Evolutionary conservation across 768 basidiomycete genomes (phyloP).

Genomic region (Pluteus cervinus): DNA sequence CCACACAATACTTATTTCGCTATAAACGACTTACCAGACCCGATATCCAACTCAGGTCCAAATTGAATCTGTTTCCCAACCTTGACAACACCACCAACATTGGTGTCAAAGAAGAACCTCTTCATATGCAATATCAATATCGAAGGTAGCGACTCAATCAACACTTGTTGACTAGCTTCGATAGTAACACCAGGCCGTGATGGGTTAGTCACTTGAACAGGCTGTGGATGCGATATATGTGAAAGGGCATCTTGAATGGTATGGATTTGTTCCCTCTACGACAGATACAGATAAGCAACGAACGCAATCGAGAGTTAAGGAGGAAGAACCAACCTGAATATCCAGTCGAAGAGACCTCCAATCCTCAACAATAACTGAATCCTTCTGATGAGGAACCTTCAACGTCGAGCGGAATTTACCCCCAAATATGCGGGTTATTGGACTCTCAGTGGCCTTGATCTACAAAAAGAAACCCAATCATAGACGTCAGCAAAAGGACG

Average conservation of each 20-base stretch:
- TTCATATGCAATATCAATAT: constrained; percentile 88
- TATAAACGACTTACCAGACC: constrained; percentile 41
- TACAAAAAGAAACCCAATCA: constrained; percentile 17
- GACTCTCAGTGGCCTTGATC: constrained; percentile 78
- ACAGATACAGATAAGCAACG: background rate
- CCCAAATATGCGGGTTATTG: constrained; percentile 89
- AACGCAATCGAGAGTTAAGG: constrained; percentile 1
- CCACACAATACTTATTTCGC: background rate
- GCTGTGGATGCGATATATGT: constrained; percentile 72
- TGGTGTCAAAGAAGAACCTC: constrained; percentile 81
- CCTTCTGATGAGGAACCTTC: constrained; percentile 74
- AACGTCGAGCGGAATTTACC: constrained; percentile 87
- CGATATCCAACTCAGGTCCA: constrained; percentile 72
- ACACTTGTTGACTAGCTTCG: constrained; percentile 58
- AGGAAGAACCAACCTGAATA: constrained; percentile 61
- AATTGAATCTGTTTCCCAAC: constrained; percentile 78
- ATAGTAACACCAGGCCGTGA: constrained; percentile 50
- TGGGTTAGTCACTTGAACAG: constrained; percentile 66
- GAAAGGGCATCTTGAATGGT: constrained; percentile 81
- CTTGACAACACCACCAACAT: constrained; percentile 76
- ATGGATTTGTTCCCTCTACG: constrained; percentile 63
- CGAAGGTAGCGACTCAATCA: constrained; percentile 79
- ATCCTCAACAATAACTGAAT: constrained; percentile 85
- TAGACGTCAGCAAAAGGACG: constrained; percentile 3
- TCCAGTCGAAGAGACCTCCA: constrained; percentile 88